Evolutionary conservation across 345 rosid genomes (phyloP).

Genomic region (Lepidium didymum): DNA sequence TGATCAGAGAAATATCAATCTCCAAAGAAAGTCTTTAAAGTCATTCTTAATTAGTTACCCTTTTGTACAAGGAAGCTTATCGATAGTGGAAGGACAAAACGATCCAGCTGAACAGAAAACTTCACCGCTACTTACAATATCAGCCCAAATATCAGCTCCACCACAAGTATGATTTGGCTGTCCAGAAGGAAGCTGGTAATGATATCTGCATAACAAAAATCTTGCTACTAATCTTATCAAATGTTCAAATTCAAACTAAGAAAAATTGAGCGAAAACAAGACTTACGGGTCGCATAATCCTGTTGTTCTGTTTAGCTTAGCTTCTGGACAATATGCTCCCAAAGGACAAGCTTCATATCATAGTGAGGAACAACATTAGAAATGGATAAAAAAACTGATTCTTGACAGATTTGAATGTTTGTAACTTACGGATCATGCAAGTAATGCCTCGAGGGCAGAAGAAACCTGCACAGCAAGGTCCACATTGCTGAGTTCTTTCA

Average conservation of each 20-base stretch:
- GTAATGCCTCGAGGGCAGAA: constrained; percentile 96
- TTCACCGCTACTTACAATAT: constrained; percentile 63
- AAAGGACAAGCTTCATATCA: constrained; percentile 75
- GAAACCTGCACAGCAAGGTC: constrained; percentile 86
- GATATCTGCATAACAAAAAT: constrained; percentile 56
- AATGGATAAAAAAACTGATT: not conserved
- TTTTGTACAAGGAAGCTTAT: constrained; percentile 67
- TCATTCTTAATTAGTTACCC: constrained; percentile 59
- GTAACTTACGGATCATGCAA: constrained; percentile 94
- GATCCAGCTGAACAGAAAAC: constrained; percentile 91
- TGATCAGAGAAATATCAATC: not conserved
- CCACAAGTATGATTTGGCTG: constrained; percentile 77
- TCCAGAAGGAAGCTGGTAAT: constrained; percentile 79
- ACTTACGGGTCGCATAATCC: constrained; percentile 97
- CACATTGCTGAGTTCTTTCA: constrained; percentile 42
- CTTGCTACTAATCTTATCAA: constrained; percentile 44
- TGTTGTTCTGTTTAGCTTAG: constrained; percentile 58
- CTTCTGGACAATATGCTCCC: constrained; percentile 84
- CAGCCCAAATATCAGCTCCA: constrained; percentile 95
- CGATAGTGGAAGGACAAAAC: constrained; percentile 73
- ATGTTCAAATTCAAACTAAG: constrained; percentile 8
- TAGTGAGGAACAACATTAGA: not conserved
- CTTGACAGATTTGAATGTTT: not conserved
- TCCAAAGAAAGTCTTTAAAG: constrained; percentile 18
- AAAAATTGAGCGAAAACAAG: constrained; percentile 2